Percentiles rank a stretch among this genome's conserved stretches.
Conservation (phyloP, 108 stramenopile genomes). For the Cyclostephanos tholiformis region DNA sequence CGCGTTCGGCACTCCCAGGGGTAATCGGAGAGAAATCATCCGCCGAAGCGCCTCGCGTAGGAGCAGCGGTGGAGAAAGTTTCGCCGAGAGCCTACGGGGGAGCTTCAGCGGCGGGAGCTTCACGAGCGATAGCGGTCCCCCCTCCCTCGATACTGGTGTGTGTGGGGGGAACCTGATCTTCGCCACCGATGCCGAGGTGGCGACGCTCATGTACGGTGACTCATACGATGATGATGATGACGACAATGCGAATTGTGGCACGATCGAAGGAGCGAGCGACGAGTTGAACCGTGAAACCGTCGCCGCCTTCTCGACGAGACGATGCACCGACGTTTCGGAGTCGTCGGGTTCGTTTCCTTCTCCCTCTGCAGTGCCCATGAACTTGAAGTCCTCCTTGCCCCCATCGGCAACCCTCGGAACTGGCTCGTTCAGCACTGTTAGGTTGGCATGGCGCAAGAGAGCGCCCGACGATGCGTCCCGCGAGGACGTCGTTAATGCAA, state of each 20-base stretch:
- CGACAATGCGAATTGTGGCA: not conserved
- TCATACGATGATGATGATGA: not conserved
- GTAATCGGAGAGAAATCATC: not conserved
- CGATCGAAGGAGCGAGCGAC: not conserved
- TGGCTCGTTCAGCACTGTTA: conserved; percentile 25
- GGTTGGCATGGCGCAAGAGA: conserved; percentile 24
- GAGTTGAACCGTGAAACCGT: not conserved
- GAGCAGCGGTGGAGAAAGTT: not conserved
- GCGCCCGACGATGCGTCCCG: not conserved
- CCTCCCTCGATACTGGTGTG: not conserved
- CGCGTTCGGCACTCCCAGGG: not conserved
- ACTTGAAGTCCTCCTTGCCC: conserved; percentile 11
- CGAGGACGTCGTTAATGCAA: not conserved
- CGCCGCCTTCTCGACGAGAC: not conserved
- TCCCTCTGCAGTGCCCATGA: not conserved
- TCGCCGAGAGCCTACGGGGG: not conserved
- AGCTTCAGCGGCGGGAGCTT: not conserved
- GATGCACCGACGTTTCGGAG: not conserved
- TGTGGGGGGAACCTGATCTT: conserved; percentile 33
- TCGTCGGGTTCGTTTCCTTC: no score
- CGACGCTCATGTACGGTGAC: conserved; percentile 34
- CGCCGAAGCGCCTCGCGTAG: no score
- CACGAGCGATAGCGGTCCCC: not conserved
- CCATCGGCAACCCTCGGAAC: conserved; percentile 26
- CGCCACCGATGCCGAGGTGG: conserved; percentile 41